A percentile compares a stretch with the other conserved stretches of the same genome.
Evolutionary conservation across 768 basidiomycete genomes (phyloP).

Genomic region (Pleurotus cornucopiae): DNA sequence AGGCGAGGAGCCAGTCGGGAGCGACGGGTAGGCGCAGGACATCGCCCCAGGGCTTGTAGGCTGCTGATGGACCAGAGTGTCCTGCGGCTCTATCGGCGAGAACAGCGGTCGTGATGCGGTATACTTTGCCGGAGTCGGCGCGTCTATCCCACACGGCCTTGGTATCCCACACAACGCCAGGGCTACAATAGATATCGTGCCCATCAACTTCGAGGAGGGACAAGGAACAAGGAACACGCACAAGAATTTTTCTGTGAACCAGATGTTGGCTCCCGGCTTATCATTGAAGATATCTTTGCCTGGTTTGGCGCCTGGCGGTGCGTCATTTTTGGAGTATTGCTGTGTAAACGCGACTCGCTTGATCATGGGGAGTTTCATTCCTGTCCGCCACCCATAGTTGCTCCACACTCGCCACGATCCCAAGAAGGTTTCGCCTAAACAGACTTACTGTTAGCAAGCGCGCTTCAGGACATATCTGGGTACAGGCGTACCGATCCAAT

Average conservation of each 20-base stretch:
- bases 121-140: not conserved
- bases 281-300: slow-evolving; percentile 5
- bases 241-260: slow-evolving; percentile 5
- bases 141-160: not conserved
- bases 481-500: not conserved
- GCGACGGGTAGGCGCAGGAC: not conserved
- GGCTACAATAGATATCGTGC: not conserved
- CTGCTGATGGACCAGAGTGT: not conserved
- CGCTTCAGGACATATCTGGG: not conserved
- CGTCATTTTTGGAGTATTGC: not conserved
- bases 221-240: not conserved
- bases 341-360: slow-evolving; percentile 1
- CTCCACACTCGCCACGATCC: slow-evolving; percentile 5
- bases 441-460: not conserved
- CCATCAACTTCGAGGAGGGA: too few relatives aligned
- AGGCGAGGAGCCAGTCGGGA: not conserved
- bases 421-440: not conserved
- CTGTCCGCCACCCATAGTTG: not conserved
- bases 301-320: not conserved
- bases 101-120: not conserved
- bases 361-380: not conserved
- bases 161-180: slow-evolving; percentile 3
- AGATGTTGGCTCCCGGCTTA: slow-evolving; percentile 3
- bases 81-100: not conserved
- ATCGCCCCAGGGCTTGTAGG: slow-evolving; percentile 1